Evolutionary conservation across 2,329 filamentous ascomycete genomes (phyloP).

Genomic region (Nothopassalora personata): DNA sequence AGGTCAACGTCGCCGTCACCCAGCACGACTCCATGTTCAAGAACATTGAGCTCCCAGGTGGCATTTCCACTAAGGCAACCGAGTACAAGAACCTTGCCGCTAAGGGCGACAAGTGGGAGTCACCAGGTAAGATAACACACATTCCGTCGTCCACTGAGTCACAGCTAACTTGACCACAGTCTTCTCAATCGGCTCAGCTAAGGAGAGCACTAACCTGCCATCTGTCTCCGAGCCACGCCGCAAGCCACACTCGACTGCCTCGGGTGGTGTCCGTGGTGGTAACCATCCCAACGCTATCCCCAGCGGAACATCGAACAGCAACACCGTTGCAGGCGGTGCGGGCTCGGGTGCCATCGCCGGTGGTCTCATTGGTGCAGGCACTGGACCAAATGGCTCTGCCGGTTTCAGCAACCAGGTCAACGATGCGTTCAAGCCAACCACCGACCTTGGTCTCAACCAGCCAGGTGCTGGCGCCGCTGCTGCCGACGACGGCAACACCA

Average conservation of each 20-base stretch:
- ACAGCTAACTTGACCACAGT: slow-evolving; percentile 41
- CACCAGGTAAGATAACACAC: slow-evolving; percentile 44
- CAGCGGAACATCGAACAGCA: slow-evolving; percentile 6
- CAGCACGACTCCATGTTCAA: slow-evolving; percentile 91
- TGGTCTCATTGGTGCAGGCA: slow-evolving; percentile 1
- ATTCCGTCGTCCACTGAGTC: neutral
- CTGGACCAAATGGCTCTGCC: slow-evolving; percentile 17
- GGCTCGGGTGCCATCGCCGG: slow-evolving; percentile 8
- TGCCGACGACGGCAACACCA: slow-evolving; percentile 31
- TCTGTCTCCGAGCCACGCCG: slow-evolving; percentile 48
- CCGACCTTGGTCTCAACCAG: slow-evolving; percentile 7
- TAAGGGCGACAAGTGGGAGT: slow-evolving; percentile 92
- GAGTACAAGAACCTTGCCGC: slow-evolving; percentile 83
- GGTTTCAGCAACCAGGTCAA: slow-evolving; percentile 41
- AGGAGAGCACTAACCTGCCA: slow-evolving; percentile 68
- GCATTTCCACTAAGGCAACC: slow-evolving; percentile 87
- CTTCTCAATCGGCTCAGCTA: slow-evolving; percentile 77
- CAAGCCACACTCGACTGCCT: slow-evolving; percentile 51
- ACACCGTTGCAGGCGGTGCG: neutral
- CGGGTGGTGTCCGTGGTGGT: slow-evolving; percentile 24
- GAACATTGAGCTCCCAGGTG: slow-evolving; percentile 75
- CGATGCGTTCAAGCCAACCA: slow-evolving; percentile 19
- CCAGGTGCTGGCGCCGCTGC: slow-evolving; percentile 6
- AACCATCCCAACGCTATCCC: slow-evolving; percentile 13
- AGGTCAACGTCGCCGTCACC: slow-evolving; percentile 78